Percentiles rank a stretch among this genome's conserved stretches.
phyloP scores from a whole-genome alignment of 345 rosid species.

The Hypericum perforatum region DNA sequence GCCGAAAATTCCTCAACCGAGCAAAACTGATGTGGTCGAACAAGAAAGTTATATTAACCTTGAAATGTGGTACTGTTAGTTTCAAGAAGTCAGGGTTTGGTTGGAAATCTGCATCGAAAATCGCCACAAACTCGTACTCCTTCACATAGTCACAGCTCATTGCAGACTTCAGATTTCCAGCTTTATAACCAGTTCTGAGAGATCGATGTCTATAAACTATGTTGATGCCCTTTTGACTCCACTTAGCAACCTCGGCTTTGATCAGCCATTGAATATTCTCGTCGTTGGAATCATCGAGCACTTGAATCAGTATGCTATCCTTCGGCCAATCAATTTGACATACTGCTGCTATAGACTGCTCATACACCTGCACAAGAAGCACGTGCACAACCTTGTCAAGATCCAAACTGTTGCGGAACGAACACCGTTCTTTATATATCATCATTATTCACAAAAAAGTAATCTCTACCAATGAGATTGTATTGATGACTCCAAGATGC shows the following conservation, averaged over 20 bases:
- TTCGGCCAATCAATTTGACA: slow-evolving; percentile 86
- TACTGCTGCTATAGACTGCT: slow-evolving; percentile 73
- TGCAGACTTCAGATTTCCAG: slow-evolving; percentile 86
- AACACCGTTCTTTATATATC: slow-evolving; percentile 2
- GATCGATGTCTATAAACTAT: slow-evolving; percentile 63
- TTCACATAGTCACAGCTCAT: slow-evolving; percentile 69
- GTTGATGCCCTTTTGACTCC: slow-evolving; percentile 65
- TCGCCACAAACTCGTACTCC: slow-evolving; percentile 73
- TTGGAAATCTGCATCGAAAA: slow-evolving; percentile 81
- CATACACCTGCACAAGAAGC: slow-evolving; percentile 45
- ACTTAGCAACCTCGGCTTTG: slow-evolving; percentile 48
- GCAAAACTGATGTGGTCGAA: not conserved
- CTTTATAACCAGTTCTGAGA: slow-evolving; percentile 77
- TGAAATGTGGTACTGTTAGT: slow-evolving; percentile 70
- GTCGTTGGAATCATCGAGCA: slow-evolving; percentile 78
- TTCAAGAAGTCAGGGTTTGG: slow-evolving; percentile 71
- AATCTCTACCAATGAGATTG: too few relatives aligned
- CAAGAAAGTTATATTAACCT: slow-evolving; percentile 28
- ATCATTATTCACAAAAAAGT: too few relatives aligned
- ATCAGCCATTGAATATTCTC: slow-evolving; percentile 57
- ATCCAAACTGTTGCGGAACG: not conserved
- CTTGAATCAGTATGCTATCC: slow-evolving; percentile 55
- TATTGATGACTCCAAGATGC: too few relatives aligned
- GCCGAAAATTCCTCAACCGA: not conserved
- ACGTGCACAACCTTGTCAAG: slow-evolving; percentile 6